Base-by-base conservation (phyloP, 2,329 filamentous ascomycete genomes). In the Fusarium veterinarium region DNA sequence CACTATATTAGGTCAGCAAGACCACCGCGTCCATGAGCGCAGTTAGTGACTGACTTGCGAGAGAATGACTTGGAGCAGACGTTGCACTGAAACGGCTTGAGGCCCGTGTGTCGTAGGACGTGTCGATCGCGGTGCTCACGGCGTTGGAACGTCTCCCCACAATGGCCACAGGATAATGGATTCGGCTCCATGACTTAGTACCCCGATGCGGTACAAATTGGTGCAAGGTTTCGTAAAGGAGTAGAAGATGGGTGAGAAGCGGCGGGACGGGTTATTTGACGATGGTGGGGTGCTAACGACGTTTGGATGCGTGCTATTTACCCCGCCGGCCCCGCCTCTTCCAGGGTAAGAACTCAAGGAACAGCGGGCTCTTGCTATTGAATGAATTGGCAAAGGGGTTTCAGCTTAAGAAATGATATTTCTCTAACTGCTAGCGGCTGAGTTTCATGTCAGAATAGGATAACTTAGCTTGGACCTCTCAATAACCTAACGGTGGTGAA, bases 341-440 rank as follows among this genome's bases (percentile, higher is more conserved):
- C 3, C 6, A 37, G 48, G 48, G 48, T 51, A 48, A 30, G 28
- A 30, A 11, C 8, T 30, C 30, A 30, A 1, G 30, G 10, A 11
- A 30, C 10, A 11, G 10, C 3, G 9, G 31, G 16, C 5, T 33
- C 31, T 33, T 33, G 14, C 31, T 30, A 16, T n/a, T 31, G 9
- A 48, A 48, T 48, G 20, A 4, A 17, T n/a, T 1, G 20, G 1
- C 0, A 17, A 7, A 16, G 16, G 20, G 4, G 8, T 12, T n/a
- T 8, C 0, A n/a, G 4, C 25, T n/a, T 11, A 2, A 4, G 5
- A 16, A n/a, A 30, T 6, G 19, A 0, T 0, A 30, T 30, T 46
- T 0, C 0, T 16, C 3, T 2, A 8, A 10, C 19, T 11, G 1
- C 13, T 20, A 28, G 5, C 1, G 11, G 17, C 4, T 12, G 0